Percentiles rank a stretch among this genome's conserved stretches.
phyloP scores from a whole-genome alignment of 345 rosid genomes.

The Fremontodendron californicum region DNA sequence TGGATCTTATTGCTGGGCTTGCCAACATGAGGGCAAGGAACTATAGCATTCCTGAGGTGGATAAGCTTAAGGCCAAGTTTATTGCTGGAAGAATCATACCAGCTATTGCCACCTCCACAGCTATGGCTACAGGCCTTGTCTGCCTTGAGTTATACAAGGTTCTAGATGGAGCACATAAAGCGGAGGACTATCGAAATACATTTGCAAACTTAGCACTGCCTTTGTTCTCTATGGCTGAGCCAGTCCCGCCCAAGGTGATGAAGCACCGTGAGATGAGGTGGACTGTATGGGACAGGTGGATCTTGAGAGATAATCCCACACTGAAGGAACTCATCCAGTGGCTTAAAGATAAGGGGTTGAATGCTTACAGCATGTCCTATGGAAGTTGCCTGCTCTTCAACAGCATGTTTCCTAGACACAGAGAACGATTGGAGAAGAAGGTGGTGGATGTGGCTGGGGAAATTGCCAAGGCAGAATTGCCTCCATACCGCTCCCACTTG shows the following conservation, averaged over 20 bases:
- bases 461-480: conserved; percentile 74
- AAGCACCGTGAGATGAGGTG: conserved; percentile 84
- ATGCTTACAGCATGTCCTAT: too few relatives aligned
- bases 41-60: conserved; percentile 89
- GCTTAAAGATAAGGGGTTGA: too few relatives aligned
- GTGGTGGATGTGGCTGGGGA: conserved; percentile 78
- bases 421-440: conserved; percentile 70
- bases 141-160: conserved; percentile 95
- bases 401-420: conserved; percentile 79
- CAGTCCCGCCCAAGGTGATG: conserved; percentile 82
- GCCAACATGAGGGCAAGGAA: too few relatives aligned
- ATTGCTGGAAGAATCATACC: conserved; percentile 99
- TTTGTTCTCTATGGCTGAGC: conserved; percentile 89
- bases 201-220: conserved; percentile 91
- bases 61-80: conserved; percentile 95
- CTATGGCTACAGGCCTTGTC: conserved; percentile 95
- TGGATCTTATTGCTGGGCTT: conserved; percentile 98
- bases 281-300: conserved; percentile 99
- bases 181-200: conserved; percentile 92
- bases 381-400: conserved; percentile 85
- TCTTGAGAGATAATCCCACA: conserved; percentile 63
- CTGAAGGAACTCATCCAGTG: conserved; percentile 67
- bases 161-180: conserved; percentile 61
- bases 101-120: conserved; percentile 93
- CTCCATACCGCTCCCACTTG: conserved; percentile 59